Conservation (phyloP, 108 stramenopile genomes). For the Cylindrotheca closterium region DNA sequence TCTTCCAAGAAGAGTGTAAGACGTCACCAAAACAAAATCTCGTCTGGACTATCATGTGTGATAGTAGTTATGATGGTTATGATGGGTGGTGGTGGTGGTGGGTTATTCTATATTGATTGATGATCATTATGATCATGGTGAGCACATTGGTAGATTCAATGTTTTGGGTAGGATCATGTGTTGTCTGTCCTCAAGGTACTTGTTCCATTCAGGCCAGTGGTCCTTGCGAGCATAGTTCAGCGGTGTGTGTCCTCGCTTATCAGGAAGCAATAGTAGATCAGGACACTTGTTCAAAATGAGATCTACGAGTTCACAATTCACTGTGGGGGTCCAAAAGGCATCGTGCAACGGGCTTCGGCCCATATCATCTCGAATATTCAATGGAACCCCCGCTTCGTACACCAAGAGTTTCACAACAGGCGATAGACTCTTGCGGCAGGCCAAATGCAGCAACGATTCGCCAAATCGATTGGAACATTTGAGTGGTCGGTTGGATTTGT, state of each 20-base stretch:
- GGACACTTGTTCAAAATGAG: conserved; percentile 28
- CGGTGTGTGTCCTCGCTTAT: conserved; percentile 46
- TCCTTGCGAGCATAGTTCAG: conserved; percentile 33
- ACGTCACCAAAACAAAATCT: no score
- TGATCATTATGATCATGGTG: no score
- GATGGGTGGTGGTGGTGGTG: neutral
- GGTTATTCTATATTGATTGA: neutral
- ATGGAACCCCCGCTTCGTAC: conserved; percentile 28
- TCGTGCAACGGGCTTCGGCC: conserved; percentile 66
- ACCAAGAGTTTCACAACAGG: conserved; percentile 46
- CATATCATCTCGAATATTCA: conserved; percentile 45
- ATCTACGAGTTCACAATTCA: conserved; percentile 41
- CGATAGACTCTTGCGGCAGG: conserved; percentile 49
- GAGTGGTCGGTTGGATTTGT: conserved; percentile 26
- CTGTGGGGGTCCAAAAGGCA: conserved; percentile 55
- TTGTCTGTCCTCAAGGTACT: conserved; percentile 5
- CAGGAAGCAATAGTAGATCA: conserved; percentile 33
- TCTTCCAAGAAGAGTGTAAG: no score
- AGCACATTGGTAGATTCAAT: neutral
- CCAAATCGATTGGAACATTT: conserved; percentile 64
- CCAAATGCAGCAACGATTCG: conserved; percentile 64
- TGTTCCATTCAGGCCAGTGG: conserved; percentile 34
- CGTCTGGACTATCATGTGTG: no score
- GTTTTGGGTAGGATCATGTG: conserved; percentile 11
- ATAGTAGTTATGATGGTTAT: neutral